Percentiles rank a stretch among this genome's conserved stretches.
Conservation (phyloP, 164 flowering plant species). For the Malania oleifera region DNA sequence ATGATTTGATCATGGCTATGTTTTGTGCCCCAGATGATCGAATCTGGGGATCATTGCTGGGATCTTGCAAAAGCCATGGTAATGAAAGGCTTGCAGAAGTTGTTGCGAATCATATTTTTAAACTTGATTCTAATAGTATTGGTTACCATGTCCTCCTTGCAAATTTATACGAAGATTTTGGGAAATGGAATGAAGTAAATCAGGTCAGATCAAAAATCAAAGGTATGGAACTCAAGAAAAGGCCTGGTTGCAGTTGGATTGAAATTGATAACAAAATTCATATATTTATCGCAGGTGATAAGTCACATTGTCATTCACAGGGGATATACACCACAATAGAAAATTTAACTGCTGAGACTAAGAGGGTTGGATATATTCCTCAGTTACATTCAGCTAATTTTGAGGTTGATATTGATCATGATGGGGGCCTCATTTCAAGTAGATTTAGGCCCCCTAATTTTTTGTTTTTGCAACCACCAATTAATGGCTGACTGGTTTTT, state of each 20-base stretch:
- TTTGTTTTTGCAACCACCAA: too few relatives aligned
- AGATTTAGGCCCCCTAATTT: too few relatives aligned
- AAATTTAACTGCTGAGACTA: constrained; percentile 22
- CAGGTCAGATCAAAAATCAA: constrained; percentile 29
- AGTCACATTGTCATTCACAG: constrained; percentile 27
- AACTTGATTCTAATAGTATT: constrained; percentile 25
- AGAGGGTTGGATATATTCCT: constrained; percentile 16
- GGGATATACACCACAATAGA: constrained; percentile 27
- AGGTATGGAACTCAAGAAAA: constrained; percentile 31
- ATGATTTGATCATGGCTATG: constrained; percentile 37
- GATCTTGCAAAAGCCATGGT: constrained; percentile 39
- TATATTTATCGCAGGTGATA: constrained; percentile 36
- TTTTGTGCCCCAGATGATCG: constrained; percentile 35
- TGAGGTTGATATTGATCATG: neutral
- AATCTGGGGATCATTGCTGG: constrained; percentile 49
- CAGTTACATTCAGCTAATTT: neutral
- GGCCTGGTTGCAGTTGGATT: constrained; percentile 50
- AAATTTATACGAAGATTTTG: constrained; percentile 33
- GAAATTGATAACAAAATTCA: constrained; percentile 30
- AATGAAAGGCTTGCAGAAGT: constrained; percentile 21
- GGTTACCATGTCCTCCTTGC: constrained; percentile 42
- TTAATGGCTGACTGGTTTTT: too few relatives aligned
- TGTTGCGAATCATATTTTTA: constrained; percentile 30
- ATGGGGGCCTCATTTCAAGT: too few relatives aligned
- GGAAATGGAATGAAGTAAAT: constrained; percentile 21